Evolutionary conservation across 2,329 filamentous ascomycete genomes (phyloP), one percentile per base, ranked within the genome.

Genomic region (Botrytis pseudocinerea): DNA sequence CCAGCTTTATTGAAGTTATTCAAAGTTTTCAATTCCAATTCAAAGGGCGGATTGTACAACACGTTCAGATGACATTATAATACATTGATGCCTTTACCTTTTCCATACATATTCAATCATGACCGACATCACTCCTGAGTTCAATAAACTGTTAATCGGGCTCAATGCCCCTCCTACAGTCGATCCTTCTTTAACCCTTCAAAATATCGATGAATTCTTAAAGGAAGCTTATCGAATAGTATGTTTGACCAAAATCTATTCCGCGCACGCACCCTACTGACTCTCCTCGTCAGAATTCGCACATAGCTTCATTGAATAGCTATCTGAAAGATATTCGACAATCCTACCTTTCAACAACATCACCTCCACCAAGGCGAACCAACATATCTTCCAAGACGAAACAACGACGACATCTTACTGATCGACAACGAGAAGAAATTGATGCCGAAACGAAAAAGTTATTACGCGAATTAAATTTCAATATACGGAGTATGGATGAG

Each of bases 161-260:
- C 88, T 88, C 75, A 83, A 88, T 82, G 86, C 87, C 62, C 83
- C 84, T 42, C 83, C 85, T 12, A 85, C 87, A 20, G 73, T 77
- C 18, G 76, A 78, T 59, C 77, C 78, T 25, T 76, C 78, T 35
- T 71, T 80, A 46, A 76, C 76, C 73, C 78, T 85, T 66, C 84
- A 87, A 76, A 86, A 83, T 77, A 87, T 96, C 69, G 93, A 98
- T 81, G 92, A 92, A 79, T 99, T 98, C 81, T 85, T 98, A 48
- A 94, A 95, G 80, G 95, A 98, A 83, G 96, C 96, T 70, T 96
- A 97, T 83, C 90, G 92, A 81, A 98, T 98, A 82, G 95, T 97
- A 85, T 79, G 87, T 75, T 78, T 76, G 75, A 76, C 69, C 73
- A 48, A 62, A 64, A 70, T 70, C 69, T 54, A 40, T 54, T 46